A percentile compares a stretch with the other conserved stretches of the same genome.
Conservation (phyloP, 148 eudicot species). For the Drosera capensis region DNA sequence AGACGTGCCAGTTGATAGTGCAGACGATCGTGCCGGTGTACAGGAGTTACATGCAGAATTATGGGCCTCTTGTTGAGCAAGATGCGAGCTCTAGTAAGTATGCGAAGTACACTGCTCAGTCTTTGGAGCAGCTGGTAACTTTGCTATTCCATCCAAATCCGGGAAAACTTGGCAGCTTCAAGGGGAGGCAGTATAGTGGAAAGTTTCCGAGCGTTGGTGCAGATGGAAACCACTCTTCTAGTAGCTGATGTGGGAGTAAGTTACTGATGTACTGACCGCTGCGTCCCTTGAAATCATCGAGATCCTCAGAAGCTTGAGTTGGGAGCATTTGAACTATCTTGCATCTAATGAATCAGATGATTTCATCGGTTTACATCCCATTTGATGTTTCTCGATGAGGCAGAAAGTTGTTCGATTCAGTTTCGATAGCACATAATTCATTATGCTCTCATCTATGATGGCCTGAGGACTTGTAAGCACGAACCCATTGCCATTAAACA, state of each 20-base stretch:
- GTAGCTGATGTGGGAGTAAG: background rate
- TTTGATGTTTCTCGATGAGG: background rate
- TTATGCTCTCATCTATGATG: background rate
- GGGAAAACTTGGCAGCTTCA: constrained; percentile 38
- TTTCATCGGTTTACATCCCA: background rate
- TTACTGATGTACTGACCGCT: background rate
- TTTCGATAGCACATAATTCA: background rate
- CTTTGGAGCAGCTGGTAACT: constrained; percentile 50
- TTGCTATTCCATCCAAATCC: constrained; percentile 47
- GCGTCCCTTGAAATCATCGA: background rate
- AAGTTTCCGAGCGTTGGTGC: constrained; percentile 33
- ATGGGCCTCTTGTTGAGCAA: constrained; percentile 75
- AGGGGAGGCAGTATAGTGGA: constrained; percentile 47
- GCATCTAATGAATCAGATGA: background rate
- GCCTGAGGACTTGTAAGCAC: background rate
- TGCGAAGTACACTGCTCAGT: constrained; percentile 53
- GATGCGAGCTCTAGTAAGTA: constrained; percentile 61
- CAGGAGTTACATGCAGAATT: constrained; percentile 76
- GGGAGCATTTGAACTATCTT: background rate
- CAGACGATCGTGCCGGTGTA: constrained; percentile 81
- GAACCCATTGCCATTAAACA: too few relatives aligned
- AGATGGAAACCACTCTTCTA: constrained; percentile 25
- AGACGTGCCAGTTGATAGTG: constrained; percentile 46
- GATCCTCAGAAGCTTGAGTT: background rate
- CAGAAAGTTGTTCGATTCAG: background rate